Evolutionary conservation across 805 yeast genomes (phyloP), one percentile per base, ranked within the genome.

Genomic region (Pichia paraexigua): DNA sequence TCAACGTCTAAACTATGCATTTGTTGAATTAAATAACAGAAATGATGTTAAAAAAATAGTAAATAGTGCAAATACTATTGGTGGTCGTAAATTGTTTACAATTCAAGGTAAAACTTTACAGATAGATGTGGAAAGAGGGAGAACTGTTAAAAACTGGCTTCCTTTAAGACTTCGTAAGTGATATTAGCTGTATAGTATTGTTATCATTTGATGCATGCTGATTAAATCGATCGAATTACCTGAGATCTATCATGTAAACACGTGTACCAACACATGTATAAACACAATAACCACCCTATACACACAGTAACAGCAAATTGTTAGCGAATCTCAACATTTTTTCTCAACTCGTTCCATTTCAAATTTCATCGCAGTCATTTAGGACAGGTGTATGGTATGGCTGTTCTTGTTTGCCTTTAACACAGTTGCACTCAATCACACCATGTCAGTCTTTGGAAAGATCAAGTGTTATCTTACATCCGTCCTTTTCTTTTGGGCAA

Each of bases 91-190:
- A 18, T 18, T 35, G 11, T 9, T 41, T 47, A 64, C 63, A n/a
- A 62, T 85, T 20, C 71, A 77, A 22, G 78, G 76, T 9, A 69
- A 90, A 45, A 69, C 74, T 5, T 73, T 83, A 9, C 66, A 85
- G n/a, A 86, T 83, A 1, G 95, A 87, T 60, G 75, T 79, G 45
- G 94, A 85, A 61, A 65, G 92, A 52, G 86, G 89, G 2, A 68
- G 94, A 45, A 65, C 80, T 1, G 76, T 78, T 17, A 76, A 83
- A 50, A 77, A 75, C 57, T 87, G 91, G 85, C 76, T 74, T 50
- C 94, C 95, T 0, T 63, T 85, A 58, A 65, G 92, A 53, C 71
- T 92, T 2, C 97, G 96, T 1, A 97, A 97, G 25, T 41, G 21
- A 2, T 35, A 7, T 11, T n/a, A n/a, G 9, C 5, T 3, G 18